These are phyloP conservation scores for Cytidiella melzeri DNA, from an alignment of 768 basidiomycete species.

Conservation along the genomic window DNA sequence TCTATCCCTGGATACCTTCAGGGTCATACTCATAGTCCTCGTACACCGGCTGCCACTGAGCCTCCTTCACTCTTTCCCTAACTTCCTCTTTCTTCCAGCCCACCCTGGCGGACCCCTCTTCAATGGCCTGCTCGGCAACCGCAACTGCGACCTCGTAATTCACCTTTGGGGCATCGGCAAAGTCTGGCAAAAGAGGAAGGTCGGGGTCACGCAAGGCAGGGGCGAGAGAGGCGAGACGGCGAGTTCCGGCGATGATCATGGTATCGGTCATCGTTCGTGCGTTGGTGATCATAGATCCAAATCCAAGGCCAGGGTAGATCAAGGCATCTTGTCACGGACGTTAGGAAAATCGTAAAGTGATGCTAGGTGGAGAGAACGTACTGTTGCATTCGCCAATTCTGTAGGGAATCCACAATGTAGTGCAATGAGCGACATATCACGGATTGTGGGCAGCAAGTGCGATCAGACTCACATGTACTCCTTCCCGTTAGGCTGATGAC, in stretches of 20 bases:
- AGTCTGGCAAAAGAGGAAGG: slow-evolving; percentile 69
- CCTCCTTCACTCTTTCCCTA: slow-evolving; percentile 40
- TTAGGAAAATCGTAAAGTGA: not conserved
- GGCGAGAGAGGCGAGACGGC: slow-evolving; percentile 68
- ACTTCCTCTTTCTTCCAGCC: slow-evolving; percentile 45
- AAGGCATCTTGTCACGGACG: slow-evolving; percentile 45
- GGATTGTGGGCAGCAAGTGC: not conserved
- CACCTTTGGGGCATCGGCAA: slow-evolving; percentile 63
- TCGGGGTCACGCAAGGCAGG: slow-evolving; percentile 70
- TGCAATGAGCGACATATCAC: not conserved
- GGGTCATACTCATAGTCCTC: slow-evolving; percentile 57
- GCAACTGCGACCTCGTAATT: slow-evolving; percentile 77
- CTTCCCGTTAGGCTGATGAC: slow-evolving; percentile 56
- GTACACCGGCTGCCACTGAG: slow-evolving; percentile 64
- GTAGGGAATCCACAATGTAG: not conserved
- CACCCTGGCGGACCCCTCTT: slow-evolving; percentile 59
- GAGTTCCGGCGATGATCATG: slow-evolving; percentile 82
- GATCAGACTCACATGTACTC: slow-evolving; percentile 46
- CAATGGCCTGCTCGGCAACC: slow-evolving; percentile 73
- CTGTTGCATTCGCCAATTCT: slow-evolving; percentile 71
- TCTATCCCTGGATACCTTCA: too few species aligned
- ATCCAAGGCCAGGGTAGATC: slow-evolving; percentile 81
- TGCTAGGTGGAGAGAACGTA: slow-evolving; percentile 22
- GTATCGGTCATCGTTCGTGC: slow-evolving; percentile 63
- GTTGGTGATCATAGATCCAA: slow-evolving; percentile 66